phyloP scores from a whole-genome alignment of 345 rosid species.

The Brassica incana region DNA sequence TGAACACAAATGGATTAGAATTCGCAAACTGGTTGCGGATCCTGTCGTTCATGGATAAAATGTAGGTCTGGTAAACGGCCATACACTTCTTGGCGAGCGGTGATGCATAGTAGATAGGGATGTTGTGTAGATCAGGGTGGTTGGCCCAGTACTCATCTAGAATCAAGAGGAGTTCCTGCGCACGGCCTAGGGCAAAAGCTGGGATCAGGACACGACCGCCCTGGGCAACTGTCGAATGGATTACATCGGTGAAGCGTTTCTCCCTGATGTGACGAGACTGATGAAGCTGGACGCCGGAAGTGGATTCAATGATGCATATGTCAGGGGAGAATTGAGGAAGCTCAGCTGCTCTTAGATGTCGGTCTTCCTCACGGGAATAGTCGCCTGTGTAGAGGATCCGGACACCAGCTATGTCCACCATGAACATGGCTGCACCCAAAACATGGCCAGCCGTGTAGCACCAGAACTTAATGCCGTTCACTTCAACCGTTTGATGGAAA shows the following conservation, averaged over 20 bases:
- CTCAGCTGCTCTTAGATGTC: slow-evolving; percentile 96
- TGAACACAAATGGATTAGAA: slow-evolving; percentile 91
- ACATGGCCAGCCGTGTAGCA: slow-evolving; percentile 99
- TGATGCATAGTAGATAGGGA: slow-evolving; percentile 92
- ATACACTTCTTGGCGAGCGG: slow-evolving; percentile 96
- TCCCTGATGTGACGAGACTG: slow-evolving; percentile 83
- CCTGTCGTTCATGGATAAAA: slow-evolving; percentile 92
- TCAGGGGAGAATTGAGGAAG: slow-evolving; percentile 96
- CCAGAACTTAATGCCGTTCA: slow-evolving; percentile 91
- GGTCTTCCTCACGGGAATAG: slow-evolving; percentile 91
- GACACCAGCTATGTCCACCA: slow-evolving; percentile 95
- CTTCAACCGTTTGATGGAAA: slow-evolving; percentile 90
- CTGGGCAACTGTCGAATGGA: slow-evolving; percentile 80
- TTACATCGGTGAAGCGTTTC: slow-evolving; percentile 92
- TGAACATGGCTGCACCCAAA: slow-evolving; percentile 98
- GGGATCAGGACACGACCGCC: slow-evolving; percentile 94
- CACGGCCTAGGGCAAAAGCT: slow-evolving; percentile 82
- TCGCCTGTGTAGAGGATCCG: slow-evolving; percentile 94
- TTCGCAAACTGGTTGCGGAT: slow-evolving; percentile 86
- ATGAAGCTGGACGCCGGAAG: slow-evolving; percentile 96
- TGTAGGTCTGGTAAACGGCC: slow-evolving; percentile 95
- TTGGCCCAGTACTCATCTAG: slow-evolving; percentile 89
- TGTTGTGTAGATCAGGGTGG: slow-evolving; percentile 85
- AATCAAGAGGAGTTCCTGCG: slow-evolving; percentile 79
- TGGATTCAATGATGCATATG: slow-evolving; percentile 89